Evolutionary conservation across 2,329 filamentous ascomycete genomes (phyloP).

Genomic region (Penicillium vulpinum): DNA sequence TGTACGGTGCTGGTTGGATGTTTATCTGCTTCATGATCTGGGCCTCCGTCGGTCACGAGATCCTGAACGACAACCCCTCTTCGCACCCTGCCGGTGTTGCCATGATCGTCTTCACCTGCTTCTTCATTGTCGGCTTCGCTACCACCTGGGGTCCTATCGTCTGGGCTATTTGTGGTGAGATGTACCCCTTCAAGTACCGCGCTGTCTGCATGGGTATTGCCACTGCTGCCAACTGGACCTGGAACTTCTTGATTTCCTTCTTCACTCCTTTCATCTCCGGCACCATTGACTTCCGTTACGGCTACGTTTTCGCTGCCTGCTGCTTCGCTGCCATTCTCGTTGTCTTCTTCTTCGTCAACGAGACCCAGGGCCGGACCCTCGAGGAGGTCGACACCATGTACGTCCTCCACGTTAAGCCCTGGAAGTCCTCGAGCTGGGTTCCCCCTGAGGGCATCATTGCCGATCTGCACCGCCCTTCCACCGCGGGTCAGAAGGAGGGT

Average conservation of each 20-base stretch:
- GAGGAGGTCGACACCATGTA: constrained; percentile 84
- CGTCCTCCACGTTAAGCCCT: constrained; percentile 62
- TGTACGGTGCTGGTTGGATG: constrained; percentile 68
- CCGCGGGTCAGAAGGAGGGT: constrained; percentile 19
- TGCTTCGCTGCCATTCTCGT: constrained; percentile 64
- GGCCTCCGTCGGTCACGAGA: constrained; percentile 57
- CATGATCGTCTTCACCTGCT: constrained; percentile 71
- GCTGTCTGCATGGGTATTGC: constrained; percentile 76
- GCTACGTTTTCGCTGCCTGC: constrained; percentile 75
- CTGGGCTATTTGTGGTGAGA: constrained; percentile 48
- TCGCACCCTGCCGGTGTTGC: constrained; percentile 58
- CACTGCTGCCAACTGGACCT: constrained; percentile 75
- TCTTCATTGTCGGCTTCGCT: constrained; percentile 74
- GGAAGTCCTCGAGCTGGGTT: constrained; percentile 58
- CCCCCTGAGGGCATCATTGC: constrained; percentile 35
- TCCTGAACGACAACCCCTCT: constrained; percentile 42
- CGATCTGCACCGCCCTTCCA: constrained; percentile 27
- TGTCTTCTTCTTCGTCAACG: constrained; percentile 76
- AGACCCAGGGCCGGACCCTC: constrained; percentile 69
- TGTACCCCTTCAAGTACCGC: constrained; percentile 54
- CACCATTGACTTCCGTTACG: constrained; percentile 72
- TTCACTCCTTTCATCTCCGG: constrained; percentile 77
- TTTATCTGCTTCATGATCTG: constrained; percentile 62
- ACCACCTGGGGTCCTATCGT: constrained; percentile 67
- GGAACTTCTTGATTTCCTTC: constrained; percentile 75